Evolutionary conservation across 176 grass and related monocot genomes (phyloP), one percentile per base, ranked within the genome.

Genomic region (Eleusine indica): DNA sequence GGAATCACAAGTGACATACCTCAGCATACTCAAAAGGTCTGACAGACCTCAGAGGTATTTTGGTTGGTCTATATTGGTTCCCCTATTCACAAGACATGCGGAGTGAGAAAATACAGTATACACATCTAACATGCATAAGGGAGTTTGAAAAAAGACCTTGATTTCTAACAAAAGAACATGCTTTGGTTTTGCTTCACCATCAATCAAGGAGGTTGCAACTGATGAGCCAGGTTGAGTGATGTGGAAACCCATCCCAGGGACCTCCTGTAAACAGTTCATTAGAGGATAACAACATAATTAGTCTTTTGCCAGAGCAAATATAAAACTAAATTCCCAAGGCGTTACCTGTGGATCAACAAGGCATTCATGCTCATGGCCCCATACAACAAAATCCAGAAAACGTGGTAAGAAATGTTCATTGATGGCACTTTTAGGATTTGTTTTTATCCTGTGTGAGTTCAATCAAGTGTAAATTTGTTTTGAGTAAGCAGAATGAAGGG

Each of bases 361-460:
- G 63, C 93, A 95, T 83, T 92, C 93, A 87, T 95, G 96, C 71
- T 98, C 96, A 71, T 98, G 96, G 13, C 91, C 91, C 93, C 96
- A 98, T 62, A 98, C 67, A 51, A 94, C 82, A 46, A 98, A 86
- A 78, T 98, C 96, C 22, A 98, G 42, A 78, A 95, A 98, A 52
- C 46, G 61, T 40, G 91, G 96, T 46, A 95, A 85, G 28, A 95
- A 76, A 78, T 76, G 80, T 74, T 98, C 91, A 29, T 83, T 92
- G 40, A 98, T 92, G 41, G 77, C 85, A 81, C 89, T 93, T 13
- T 87, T 81, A 44, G 74, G 61, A 53, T 65, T 92, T 52, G 52
- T 74, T 41, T 86, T 85, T 83, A 71, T 81, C 69, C 96, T 98
- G 53, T 6, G 4, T 7, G 16, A 57, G 18, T 57, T 17, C 15